Base-by-base conservation (phyloP, 371 early-diverging fungal genomes). In the Rhizomucor pusillus region DNA sequence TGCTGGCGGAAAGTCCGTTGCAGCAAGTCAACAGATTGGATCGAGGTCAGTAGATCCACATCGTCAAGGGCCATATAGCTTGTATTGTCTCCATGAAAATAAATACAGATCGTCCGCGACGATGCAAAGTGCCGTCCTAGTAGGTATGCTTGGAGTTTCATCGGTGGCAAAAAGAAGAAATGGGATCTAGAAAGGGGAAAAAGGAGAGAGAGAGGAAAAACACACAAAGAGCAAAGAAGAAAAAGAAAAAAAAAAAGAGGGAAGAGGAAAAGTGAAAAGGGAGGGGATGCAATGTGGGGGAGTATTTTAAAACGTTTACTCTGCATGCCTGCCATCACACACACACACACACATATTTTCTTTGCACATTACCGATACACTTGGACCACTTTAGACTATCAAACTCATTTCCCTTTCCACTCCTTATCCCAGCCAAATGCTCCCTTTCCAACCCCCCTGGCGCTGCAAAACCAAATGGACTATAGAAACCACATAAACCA, bases 131-230 rank as follows among this genome's bases (percentile, higher is more conserved):
- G 33, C 14, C 44, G 44, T 10, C 54, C 54, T 25, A 53, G 23
- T 20, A 53, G 29, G 20, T 44, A 20, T 35, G 23, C 54, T 53
- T 53, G 54, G 22, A 53, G 13, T 53, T 53, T 53, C 54, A 53
- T 41, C 10, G 33, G 22, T 46, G 46, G 25, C 29, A 23, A 45
- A n/a, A 54, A 23, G 34, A 11, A 43, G 18, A 36, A 22, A 22
- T 14, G 12, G 19, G 29, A 18, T 41, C 5, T 34, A 48, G 12
- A 46, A 36, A 22, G 24, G 25, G 45, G 43, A 29, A 43, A 45
- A 12, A 29, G 33, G 22, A 52, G 34, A 14, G 43, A 19, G 41
- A 51, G 46, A 43, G 39, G 29, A 56, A 43, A 24, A 25, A 48
- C 37, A 45, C 47, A 57, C 35, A 60, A 36, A 57, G 24, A 56